phyloP scores from a whole-genome alignment of 2,329 filamentous ascomycete species.

The Nemania sp. region DNA sequence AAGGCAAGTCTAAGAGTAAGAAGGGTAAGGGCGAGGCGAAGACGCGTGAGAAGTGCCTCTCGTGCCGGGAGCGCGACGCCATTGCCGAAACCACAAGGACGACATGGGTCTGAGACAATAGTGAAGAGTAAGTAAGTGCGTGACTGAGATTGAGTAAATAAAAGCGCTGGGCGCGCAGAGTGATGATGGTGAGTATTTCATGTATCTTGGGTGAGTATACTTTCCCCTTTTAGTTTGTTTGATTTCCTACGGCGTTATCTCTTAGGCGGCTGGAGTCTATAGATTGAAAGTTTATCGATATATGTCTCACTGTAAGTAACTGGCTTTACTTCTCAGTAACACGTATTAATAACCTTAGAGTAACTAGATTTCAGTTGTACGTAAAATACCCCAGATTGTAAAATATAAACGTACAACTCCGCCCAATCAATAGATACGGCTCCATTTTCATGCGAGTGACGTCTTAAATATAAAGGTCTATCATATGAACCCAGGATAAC shows the following conservation, averaged over 20 bases:
- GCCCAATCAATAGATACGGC: background rate
- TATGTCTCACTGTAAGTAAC: background rate
- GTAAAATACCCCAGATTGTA: background rate
- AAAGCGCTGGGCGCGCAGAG: background rate
- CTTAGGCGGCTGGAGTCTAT: background rate
- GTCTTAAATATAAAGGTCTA: background rate
- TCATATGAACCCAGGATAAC: background rate
- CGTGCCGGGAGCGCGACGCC: constrained; percentile 23
- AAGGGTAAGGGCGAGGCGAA: too few relatives aligned
- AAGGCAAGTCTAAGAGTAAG: too few relatives aligned
- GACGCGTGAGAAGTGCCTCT: constrained; percentile 16
- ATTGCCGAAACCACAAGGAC: background rate
- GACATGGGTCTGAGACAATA: constrained; percentile 31
- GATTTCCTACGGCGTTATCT: background rate
- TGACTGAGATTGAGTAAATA: background rate
- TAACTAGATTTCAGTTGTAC: background rate
- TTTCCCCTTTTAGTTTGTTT: background rate
- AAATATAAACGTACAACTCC: background rate
- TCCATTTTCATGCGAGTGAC: background rate
- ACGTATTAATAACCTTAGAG: background rate
- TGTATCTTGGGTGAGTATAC: constrained; percentile 3
- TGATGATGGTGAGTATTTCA: too few relatives aligned
- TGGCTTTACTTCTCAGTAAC: background rate
- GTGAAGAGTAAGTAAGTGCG: background rate
- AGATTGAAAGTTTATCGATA: background rate